A percentile compares a stretch with the other conserved stretches of the same genome.
Conservation (phyloP, 257 asterid species). For the Eustoma russellianum region DNA sequence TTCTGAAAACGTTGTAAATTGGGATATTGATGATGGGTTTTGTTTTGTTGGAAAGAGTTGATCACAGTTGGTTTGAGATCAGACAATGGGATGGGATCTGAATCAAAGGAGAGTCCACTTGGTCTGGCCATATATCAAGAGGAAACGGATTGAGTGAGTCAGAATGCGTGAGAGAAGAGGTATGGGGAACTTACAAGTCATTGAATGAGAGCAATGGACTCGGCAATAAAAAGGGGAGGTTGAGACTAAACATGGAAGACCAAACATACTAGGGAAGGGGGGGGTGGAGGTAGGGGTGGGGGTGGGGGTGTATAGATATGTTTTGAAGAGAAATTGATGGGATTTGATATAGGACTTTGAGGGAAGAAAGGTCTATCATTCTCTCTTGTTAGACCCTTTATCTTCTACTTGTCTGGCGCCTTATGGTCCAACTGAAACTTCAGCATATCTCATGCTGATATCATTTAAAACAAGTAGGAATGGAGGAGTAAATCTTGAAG, state of each 20-base stretch:
- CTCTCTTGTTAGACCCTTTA: constrained; percentile 1
- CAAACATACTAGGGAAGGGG: constrained; percentile 16
- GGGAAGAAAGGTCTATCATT: background rate
- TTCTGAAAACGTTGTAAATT: background rate
- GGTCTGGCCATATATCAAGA: constrained; percentile 58
- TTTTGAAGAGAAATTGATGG: constrained; percentile 37
- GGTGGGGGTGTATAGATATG: constrained; percentile 13
- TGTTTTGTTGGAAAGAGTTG: constrained; percentile 5
- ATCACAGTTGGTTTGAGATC: constrained; percentile 13
- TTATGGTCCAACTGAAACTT: constrained; percentile 12
- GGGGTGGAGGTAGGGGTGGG: background rate
- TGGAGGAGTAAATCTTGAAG: too few species aligned
- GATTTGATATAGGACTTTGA: constrained; percentile 30
- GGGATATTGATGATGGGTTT: constrained; percentile 6
- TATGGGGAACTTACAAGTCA: constrained; percentile 21
- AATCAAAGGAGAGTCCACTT: constrained; percentile 94
- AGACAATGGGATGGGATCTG: constrained; percentile 38
- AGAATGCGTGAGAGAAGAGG: constrained; percentile 15
- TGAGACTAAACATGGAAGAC: constrained; percentile 44
- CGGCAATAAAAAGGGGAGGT: constrained; percentile 56
- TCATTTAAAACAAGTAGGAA: too few species aligned
- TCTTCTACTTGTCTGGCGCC: constrained; percentile 5
- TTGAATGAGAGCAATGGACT: constrained; percentile 43
- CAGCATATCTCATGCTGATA: too few species aligned
- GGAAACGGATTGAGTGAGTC: constrained; percentile 9